These are phyloP conservation scores for Clohesyomyces aquaticus DNA, from an alignment of 495 filamentous ascomycete genomes.

Conservation along the genomic window DNA sequence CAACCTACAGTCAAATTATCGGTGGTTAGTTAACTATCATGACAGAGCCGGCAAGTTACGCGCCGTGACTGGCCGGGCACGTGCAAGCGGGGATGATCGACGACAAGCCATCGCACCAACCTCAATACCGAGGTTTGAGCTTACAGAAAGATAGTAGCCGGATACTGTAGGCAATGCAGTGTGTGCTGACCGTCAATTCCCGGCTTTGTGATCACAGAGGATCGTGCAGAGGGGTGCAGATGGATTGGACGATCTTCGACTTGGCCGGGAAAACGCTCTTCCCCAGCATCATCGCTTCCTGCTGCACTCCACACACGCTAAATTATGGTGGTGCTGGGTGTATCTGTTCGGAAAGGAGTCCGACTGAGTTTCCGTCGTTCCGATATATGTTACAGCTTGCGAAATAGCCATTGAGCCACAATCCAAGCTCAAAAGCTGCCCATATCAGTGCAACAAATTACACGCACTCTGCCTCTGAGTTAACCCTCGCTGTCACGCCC, in stretches of 20 bases:
- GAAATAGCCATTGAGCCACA: background rate
- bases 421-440: too few relatives aligned
- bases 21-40: background rate
- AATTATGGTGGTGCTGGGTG: background rate
- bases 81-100: constrained; percentile 11
- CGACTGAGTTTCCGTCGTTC: background rate
- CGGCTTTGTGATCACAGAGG: background rate
- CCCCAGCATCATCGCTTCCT: constrained; percentile 3
- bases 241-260: background rate
- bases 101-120: too few relatives aligned
- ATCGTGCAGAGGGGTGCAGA: too few relatives aligned
- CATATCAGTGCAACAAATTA: too few relatives aligned
- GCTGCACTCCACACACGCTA: background rate
- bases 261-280: constrained; percentile 27
- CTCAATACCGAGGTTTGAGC: too few relatives aligned
- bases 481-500: background rate
- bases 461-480: background rate
- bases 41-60: background rate
- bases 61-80: constrained; percentile 12
- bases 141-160: too few relatives aligned
- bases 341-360: background rate
- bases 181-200: background rate
- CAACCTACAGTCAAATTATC: background rate
- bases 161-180: background rate
- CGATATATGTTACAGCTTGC: background rate